phyloP scores from a whole-genome alignment of 192 early-diverging fungal species.

The Backusella parvicylindrica region DNA sequence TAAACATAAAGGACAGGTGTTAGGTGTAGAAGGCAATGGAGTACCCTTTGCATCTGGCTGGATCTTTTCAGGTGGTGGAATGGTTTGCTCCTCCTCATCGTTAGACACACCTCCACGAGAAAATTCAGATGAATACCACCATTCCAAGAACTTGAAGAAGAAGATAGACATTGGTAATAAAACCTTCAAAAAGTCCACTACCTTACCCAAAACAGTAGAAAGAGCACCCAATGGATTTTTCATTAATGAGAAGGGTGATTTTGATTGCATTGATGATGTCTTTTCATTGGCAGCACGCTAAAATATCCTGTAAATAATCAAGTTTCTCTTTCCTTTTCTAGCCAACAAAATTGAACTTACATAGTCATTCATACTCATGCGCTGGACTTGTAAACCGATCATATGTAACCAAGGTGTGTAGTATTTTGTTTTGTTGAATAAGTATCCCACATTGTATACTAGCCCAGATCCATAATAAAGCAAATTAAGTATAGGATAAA shows the following conservation, averaged over 20 bases:
- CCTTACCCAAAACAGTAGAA: constrained; percentile 41
- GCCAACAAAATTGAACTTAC: constrained; percentile 41
- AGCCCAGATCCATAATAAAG: constrained; percentile 62
- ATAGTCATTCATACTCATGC: constrained; percentile 81
- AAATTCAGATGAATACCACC: constrained; percentile 92
- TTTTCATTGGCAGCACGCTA: constrained; percentile 27
- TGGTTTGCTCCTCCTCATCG: constrained; percentile 43
- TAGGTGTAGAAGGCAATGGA: constrained; percentile 63
- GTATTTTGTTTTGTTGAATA: constrained; percentile 82
- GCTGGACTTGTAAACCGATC: constrained; percentile 72
- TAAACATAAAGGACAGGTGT: constrained; percentile 80
- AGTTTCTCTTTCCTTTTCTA: neutral
- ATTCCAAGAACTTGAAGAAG: constrained; percentile 92
- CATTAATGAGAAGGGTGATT: constrained; percentile 1
- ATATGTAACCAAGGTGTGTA: constrained; percentile 82
- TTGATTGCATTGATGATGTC: neutral
- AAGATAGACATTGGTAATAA: constrained; percentile 88
- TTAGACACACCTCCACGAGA: constrained; percentile 50
- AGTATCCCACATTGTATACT: constrained; percentile 73
- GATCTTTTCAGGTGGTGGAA: constrained; percentile 54
- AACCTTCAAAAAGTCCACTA: constrained; percentile 72
- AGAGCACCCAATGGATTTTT: constrained; percentile 12
- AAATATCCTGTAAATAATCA: neutral
- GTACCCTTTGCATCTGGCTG: constrained; percentile 77
- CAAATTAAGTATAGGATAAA: constrained; percentile 75